phyloP scores from a whole-genome alignment of 2,329 filamentous ascomycete species.

The Neospermospora avenae region DNA sequence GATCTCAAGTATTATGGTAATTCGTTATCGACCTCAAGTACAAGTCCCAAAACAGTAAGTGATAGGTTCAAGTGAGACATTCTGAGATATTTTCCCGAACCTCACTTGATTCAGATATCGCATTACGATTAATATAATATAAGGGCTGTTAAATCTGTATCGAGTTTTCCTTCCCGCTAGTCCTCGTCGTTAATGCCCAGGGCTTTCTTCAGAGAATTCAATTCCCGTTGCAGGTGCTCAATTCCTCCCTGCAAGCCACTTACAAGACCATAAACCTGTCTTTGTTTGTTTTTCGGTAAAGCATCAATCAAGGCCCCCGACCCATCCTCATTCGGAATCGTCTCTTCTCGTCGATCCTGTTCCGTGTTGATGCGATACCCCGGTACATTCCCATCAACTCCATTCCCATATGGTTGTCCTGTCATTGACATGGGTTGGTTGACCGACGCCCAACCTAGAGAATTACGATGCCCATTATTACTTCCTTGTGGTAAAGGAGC shows the following conservation, averaged over 20 bases:
- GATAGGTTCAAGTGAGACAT: not conserved
- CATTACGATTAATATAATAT: not conserved
- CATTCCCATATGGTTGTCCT: constrained; percentile 23
- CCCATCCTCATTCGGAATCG: constrained; percentile 21
- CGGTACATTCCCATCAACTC: constrained; percentile 39
- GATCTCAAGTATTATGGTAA: not conserved
- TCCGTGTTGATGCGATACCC: constrained; percentile 33
- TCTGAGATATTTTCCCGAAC: not conserved
- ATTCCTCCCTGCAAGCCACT: constrained; percentile 35
- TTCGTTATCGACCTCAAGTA: not conserved
- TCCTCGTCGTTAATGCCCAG: constrained; percentile 34
- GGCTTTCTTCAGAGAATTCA: constrained; percentile 31
- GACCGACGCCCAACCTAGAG: constrained; percentile 28
- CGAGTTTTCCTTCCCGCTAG: not conserved
- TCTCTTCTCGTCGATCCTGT: constrained; percentile 24
- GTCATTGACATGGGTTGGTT: constrained; percentile 18
- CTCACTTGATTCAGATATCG: not conserved
- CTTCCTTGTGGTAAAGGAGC: not conserved
- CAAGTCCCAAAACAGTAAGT: not conserved
- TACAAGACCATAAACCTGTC: constrained; percentile 33
- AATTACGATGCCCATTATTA: constrained; percentile 13
- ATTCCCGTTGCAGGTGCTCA: constrained; percentile 32
- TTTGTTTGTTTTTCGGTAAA: constrained; percentile 33
- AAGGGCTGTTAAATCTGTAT: not conserved
- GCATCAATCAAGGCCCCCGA: constrained; percentile 31